Base-by-base conservation (phyloP, 352 stramenopile genomes). In the Globisporangium spinosum region DNA sequence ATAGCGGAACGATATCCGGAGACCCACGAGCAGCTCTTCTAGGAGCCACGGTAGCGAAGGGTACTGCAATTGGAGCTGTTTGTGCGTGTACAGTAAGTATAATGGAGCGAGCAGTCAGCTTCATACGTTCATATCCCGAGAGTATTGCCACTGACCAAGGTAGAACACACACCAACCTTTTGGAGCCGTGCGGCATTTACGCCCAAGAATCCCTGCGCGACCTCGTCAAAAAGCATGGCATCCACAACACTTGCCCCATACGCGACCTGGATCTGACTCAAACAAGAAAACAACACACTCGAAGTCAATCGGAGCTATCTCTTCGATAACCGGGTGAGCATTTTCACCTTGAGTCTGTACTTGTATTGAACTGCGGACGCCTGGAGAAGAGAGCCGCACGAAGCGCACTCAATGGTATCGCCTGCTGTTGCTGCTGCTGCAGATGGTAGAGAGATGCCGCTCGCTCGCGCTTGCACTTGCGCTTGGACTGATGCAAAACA, bases 151-250 rank as follows among this genome's bases (percentile, higher is more conserved):
- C 40, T n/a, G 12, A n/a, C 13, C 40, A 47, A 4, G 20, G 40
- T n/a, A 64, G 20, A 17, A 25, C 12, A 29, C n/a, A n/a, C 55
- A 22, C 55, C 25, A 4, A 49, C 66, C 64, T 65, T 70, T 15
- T 62, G 74, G 9, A 87, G 72, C 7, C 38, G 35, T 2, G 63
- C 58, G 17, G 80, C 78, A 15, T 68, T 22, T 2, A 76, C 70
- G 23, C 80, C 82, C 1, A 89, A 32, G 1, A 90, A 65, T 34
- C 61, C 55, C 61, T 78, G 65, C 2, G 76, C 67, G 3, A 69
- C 74, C 67, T 90, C 78, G 57, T 90, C 74, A 55, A 89, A 87
- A 35, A 89, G 64, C 60, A 90, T 78, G 8, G 65, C 78, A 65
- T 85, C 72, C 4, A 51, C 70, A 3, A 87, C 45, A 0, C 64